Base-by-base conservation (phyloP, 140 eudicot genomes). In the Ambrosia hybrid region DNA sequence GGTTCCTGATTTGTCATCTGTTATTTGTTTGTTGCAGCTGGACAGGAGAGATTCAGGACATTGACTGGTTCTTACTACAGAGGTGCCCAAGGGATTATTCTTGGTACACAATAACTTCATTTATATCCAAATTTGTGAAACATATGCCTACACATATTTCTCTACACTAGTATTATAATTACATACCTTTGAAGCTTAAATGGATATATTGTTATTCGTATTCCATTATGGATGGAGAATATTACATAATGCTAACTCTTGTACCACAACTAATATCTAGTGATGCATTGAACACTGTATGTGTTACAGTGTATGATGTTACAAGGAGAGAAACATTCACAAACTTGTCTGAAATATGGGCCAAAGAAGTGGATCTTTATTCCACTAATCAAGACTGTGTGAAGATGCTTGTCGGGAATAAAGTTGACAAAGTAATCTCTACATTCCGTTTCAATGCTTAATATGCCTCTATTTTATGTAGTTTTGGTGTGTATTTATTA, bases 321-420 rank as follows among this genome's bases (percentile, higher is more conserved):
- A 89, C 97, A 73, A 89, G 90, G 84, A 86, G 97, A 76, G 97
- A 91, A 21, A 89, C 91, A 34, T 91, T 89, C 76, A 85, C 86
- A 30, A 91, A 91, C 80, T 55, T 91, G 73, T 86, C 90, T 15
- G 92, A 89, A 67, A 79, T 89, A 49, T 91, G 97, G 97, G 97
- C 96, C 5, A 91, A 91, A 77, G 97, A 91, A 75, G 76, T 91
- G 69, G 95, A 89, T 2, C 91, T 91, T 49, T 83, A 91, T 77
- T 86, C 96, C 66, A 89, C 96, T 16, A 86, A 86, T 79, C 85
- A 86, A 78, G 89, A 89, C 68, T 91, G 97, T 77, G 80, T 91
- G 74, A 91, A 91, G 90, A 86, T 91, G 96, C 97, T 91, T 68
- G 95, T 91, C 30, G 97, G 96, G 33, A 91, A 91, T 80, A 91